A percentile compares a stretch with the other conserved stretches of the same genome.
Evolutionary conservation across 163 green algal species (phyloP).

Genomic region (Chlamydomonas reinhardtii): DNA sequence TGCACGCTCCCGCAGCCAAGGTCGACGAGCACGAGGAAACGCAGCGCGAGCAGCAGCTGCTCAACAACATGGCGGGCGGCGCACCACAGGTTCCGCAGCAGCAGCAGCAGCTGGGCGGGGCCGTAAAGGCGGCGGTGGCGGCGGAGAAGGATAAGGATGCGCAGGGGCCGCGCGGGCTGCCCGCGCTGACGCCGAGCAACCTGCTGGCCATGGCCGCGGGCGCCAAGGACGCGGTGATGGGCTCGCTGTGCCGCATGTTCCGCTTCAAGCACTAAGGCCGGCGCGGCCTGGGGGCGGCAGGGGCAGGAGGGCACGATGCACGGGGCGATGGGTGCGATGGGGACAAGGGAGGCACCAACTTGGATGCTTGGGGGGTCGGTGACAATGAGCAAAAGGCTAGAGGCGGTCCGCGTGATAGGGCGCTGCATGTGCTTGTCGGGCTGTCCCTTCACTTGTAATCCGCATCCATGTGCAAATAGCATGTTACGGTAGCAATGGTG

Average conservation of each 20-base stretch:
- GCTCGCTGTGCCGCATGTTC: not conserved
- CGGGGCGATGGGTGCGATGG: too few species aligned
- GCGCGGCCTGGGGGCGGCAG: too few species aligned
- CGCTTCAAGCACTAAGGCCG: not conserved
- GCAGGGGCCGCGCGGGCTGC: not conserved
- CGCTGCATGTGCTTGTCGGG: too few species aligned
- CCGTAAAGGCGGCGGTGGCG: not conserved
- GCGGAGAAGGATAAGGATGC: not conserved
- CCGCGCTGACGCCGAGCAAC: too few species aligned
- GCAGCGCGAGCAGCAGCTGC: conserved; percentile 15
- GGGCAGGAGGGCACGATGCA: too few species aligned
- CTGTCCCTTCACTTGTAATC: too few species aligned
- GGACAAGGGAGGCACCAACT: too few species aligned
- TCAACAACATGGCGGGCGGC: conserved; percentile 8
- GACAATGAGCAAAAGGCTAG: too few species aligned
- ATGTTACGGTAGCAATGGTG: too few species aligned
- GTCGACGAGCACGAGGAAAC: conserved; percentile 46
- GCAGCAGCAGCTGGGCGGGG: not conserved
- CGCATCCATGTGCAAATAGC: too few species aligned
- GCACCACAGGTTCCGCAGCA: not conserved
- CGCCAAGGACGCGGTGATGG: conserved; percentile 22
- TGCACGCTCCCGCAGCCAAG: conserved; percentile 44
- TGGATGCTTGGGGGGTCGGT: too few species aligned
- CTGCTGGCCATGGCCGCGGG: conserved; percentile 1
- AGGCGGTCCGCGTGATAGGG: too few species aligned